phyloP scores from a whole-genome alignment of 768 basidiomycete genomes.

The Tricholoma sp. region DNA sequence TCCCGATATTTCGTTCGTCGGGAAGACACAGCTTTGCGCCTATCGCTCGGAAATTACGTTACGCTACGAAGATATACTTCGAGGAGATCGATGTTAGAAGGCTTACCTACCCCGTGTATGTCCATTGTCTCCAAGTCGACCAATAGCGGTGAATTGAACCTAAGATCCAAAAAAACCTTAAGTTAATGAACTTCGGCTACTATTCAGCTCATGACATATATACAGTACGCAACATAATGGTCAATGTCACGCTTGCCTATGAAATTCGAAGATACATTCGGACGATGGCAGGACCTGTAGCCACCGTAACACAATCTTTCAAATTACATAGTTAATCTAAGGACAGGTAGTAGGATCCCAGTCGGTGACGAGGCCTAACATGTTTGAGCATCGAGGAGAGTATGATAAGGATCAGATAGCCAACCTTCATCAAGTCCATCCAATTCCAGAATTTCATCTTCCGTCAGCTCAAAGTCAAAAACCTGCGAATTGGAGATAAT shows the following conservation, averaged over 20 bases:
- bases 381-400: neutral
- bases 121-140: neutral
- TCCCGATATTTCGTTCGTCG: neutral
- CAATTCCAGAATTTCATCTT: conserved; percentile 43
- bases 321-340: neutral
- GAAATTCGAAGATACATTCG: neutral
- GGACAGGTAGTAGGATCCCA: conserved; percentile 34
- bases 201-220: no score
- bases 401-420: conserved; percentile 7
- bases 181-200: neutral
- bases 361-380: conserved; percentile 35
- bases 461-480: conserved; percentile 55
- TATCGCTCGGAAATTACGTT: neutral
- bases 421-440: conserved; percentile 51
- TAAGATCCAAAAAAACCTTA: neutral
- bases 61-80: neutral
- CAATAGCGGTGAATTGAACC: no score
- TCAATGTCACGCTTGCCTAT: neutral
- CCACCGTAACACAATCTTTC: no score
- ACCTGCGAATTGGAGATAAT: conserved; percentile 57
- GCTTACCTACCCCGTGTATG: neutral
- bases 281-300: no score
- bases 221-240: neutral
- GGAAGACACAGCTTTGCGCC: neutral
- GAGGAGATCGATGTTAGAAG: neutral